A percentile compares a stretch with the other conserved stretches of the same genome.
phyloP scores from a whole-genome alignment of 73 alveolate species.

The Paramecium bursaria region DNA sequence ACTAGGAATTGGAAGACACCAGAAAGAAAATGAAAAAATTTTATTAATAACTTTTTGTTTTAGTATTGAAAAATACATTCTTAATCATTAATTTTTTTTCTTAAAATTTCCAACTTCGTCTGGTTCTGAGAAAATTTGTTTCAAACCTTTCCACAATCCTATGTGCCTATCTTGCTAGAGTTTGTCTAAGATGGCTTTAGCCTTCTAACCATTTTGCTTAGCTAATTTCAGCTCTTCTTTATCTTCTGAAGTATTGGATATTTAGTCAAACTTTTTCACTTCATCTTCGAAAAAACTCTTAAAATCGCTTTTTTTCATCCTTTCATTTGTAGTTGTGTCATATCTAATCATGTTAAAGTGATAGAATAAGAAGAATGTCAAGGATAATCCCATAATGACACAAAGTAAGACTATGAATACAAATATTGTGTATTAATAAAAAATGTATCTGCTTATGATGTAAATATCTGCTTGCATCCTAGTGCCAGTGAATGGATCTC shows the following conservation, averaged over 20 bases:
- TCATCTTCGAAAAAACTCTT: conserved; percentile 60
- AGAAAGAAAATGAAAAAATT: too few species aligned
- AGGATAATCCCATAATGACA: conserved; percentile 65
- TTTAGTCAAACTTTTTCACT: conserved; percentile 16
- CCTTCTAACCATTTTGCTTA: background rate
- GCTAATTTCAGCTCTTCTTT: conserved; percentile 1
- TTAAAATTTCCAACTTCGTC: background rate
- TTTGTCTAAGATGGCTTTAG: background rate
- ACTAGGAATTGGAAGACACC: too few species aligned
- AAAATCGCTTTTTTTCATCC: conserved; percentile 72
- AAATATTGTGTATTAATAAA: conserved; percentile 61
- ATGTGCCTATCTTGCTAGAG: background rate
- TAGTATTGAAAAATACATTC: too few species aligned
- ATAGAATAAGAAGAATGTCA: conserved; percentile 58
- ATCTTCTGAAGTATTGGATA: background rate
- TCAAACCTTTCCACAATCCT: conserved; percentile 41
- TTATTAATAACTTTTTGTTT: too few species aligned
- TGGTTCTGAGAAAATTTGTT: conserved; percentile 10
- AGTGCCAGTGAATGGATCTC: conserved; percentile 56
- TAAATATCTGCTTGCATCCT: conserved; percentile 52
- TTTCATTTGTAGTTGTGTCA: conserved; percentile 67
- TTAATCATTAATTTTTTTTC: conserved; percentile 18
- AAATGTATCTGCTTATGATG: conserved; percentile 40
- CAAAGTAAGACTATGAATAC: conserved; percentile 68
- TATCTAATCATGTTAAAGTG: conserved; percentile 62